A percentile compares a stretch with the other conserved stretches of the same genome.
phyloP scores from a whole-genome alignment of 345 rosid genomes.

The Excoecaria agallocha region DNA sequence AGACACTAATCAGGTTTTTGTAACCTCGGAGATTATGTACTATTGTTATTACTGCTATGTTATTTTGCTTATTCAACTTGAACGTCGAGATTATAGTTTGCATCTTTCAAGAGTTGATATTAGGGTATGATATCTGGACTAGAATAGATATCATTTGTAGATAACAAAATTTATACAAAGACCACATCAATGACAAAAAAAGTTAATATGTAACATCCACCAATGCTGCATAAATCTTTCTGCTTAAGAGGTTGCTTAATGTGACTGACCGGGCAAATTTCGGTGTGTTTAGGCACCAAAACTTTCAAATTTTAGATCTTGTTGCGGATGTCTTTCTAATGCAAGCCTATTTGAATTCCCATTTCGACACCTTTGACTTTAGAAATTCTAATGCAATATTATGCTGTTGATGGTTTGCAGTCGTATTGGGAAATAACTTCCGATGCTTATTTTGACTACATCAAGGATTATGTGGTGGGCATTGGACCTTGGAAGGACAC shows the following conservation, averaged over 20 bases:
- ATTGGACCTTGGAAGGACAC: slow-evolving; percentile 99
- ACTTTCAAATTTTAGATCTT: no score
- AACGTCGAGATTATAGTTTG: not conserved
- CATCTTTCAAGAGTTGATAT: not conserved
- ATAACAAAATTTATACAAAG: no score
- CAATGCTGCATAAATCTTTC: not conserved
- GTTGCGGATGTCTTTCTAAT: not conserved
- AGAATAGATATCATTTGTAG: not conserved
- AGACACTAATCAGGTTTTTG: slow-evolving; percentile 84
- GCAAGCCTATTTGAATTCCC: not conserved
- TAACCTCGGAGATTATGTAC: not conserved
- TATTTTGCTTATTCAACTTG: slow-evolving; percentile 2
- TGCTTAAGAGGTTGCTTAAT: no score
- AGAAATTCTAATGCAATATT: slow-evolving; percentile 9
- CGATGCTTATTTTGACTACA: slow-evolving; percentile 63
- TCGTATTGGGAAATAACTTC: slow-evolving; percentile 86
- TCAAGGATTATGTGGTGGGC: slow-evolving; percentile 79
- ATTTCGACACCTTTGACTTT: not conserved
- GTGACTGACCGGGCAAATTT: not conserved
- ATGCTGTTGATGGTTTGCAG: slow-evolving; percentile 42
- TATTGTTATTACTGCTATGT: not conserved
- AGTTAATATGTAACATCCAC: not conserved
- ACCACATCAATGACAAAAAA: not conserved
- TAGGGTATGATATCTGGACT: not conserved
- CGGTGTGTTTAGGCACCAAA: no score